Base-by-base conservation (phyloP, 2,329 filamentous ascomycete genomes). In the Aspergillus niger region DNA sequence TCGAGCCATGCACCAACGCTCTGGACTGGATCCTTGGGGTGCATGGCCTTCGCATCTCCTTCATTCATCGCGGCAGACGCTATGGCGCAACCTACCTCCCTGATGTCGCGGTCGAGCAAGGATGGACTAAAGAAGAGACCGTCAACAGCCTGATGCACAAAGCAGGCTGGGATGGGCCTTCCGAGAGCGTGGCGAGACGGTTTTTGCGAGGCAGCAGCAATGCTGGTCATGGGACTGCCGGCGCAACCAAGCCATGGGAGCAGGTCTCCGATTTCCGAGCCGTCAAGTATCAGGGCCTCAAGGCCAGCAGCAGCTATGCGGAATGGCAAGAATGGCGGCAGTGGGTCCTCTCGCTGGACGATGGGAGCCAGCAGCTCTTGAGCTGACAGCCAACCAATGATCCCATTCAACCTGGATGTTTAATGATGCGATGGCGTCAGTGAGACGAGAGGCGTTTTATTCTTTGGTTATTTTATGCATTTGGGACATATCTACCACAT, bases 91-190 rank as follows among this genome's bases (percentile, higher is more conserved):
- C 95, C 0, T 99, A 98, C 72, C 83, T 99, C 13, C 95, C 95
- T 0, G 91, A 97, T 73, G 92, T 99, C 5, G 90, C 94, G 8
- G 81, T 85, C 1, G 95, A 99, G 81, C 95, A 98, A 75, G 93
- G 91, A 15, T 99, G 95, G 95, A 91, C 85, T 10, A 93, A 95
- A 77, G 93, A 98, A 74, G 91, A 98, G 82, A 91, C 94, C 0
- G 77, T 99, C 2, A 84, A 92, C 57, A 96, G 91, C 76, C 79
- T 98, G 72, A 95, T 97, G 89, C 85, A 91, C 61, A 99, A 99
- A 82, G 93, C 93, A 0, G 95, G 95, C 1, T 99, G 93, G 93
- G 84, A 84, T 60, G 92, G 92, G 1, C 76, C 79, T 48, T 79
- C 69, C 5, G 67, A 74, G 15, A 71, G 74, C 49, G 65, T 75